Percentiles rank a stretch among this genome's conserved stretches.
phyloP scores from a whole-genome alignment of 495 filamentous ascomycete genomes.

The Penicillium coprophilum region DNA sequence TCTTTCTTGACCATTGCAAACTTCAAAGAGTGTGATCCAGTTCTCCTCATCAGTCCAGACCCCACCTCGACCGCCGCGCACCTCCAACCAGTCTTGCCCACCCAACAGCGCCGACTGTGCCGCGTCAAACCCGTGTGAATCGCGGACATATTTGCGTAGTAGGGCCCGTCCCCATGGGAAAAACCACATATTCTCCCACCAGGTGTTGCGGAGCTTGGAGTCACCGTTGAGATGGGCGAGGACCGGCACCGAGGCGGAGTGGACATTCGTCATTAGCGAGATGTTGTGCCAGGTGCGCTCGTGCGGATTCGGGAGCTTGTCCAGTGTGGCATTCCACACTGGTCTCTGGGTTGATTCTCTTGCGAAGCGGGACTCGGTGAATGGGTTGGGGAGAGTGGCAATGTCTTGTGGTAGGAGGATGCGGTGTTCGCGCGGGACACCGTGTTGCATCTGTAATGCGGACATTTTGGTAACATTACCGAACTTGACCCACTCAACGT shows the following conservation, averaged over 20 bases:
- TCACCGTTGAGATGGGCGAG: constrained; percentile 53
- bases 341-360: constrained; percentile 36
- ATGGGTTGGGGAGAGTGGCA: constrained; percentile 40
- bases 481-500: constrained; percentile 51
- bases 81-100: constrained; percentile 54
- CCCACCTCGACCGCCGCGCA: constrained; percentile 56
- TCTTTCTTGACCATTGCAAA: constrained; percentile 52
- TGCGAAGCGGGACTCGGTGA: constrained; percentile 36
- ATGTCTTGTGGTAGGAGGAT: constrained; percentile 46
- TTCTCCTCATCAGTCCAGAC: constrained; percentile 56
- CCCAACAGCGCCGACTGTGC: constrained; percentile 47
- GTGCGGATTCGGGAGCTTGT: constrained; percentile 38
- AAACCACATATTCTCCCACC: constrained; percentile 61
- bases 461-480: constrained; percentile 45
- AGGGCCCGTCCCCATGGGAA: constrained; percentile 52
- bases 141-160: constrained; percentile 51
- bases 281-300: constrained; percentile 49
- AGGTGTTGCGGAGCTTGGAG: constrained; percentile 36
- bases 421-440: constrained; percentile 43
- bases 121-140: constrained; percentile 42
- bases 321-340: constrained; percentile 42
- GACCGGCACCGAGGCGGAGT: constrained; percentile 48
- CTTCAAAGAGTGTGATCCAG: constrained; percentile 55
- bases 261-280: constrained; percentile 55
- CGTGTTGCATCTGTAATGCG: constrained; percentile 39